A percentile compares a stretch with the other conserved stretches of the same genome.
phyloP scores from a whole-genome alignment of 2,329 filamentous ascomycete genomes.

The Diaporthe citriasiana region DNA sequence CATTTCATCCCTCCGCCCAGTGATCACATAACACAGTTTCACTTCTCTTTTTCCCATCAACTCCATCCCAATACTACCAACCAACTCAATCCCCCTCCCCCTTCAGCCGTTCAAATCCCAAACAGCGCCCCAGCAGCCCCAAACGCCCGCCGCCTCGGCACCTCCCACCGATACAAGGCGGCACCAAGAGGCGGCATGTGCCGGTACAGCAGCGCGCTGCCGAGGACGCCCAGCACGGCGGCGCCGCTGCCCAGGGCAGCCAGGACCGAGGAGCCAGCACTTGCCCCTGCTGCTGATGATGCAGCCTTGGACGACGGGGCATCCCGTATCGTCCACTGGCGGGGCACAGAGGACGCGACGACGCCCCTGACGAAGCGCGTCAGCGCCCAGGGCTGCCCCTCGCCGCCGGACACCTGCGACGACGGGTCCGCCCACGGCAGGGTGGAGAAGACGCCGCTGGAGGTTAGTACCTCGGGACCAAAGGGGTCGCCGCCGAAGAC shows the following conservation, averaged over 20 bases:
- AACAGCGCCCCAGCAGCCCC: conserved; percentile 39
- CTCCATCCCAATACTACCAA: not conserved
- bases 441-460: conserved; percentile 35
- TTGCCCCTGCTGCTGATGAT: not conserved
- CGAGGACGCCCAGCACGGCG: conserved; percentile 31
- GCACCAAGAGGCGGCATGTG: conserved; percentile 41
- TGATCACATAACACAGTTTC: not conserved
- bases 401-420: not conserved
- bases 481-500: conserved; percentile 40
- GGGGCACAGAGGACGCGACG: conserved; percentile 34
- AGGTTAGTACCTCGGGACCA: conserved; percentile 11
- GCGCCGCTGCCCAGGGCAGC: conserved; percentile 28
- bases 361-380: conserved; percentile 38
- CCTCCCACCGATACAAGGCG: conserved; percentile 38
- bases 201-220: conserved; percentile 40
- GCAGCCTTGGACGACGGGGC: not conserved
- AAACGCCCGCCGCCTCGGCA: conserved; percentile 34
- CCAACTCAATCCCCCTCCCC: too few relatives aligned
- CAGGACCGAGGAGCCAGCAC: not conserved
- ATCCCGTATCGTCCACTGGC: conserved; percentile 32
- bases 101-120: conserved; percentile 14
- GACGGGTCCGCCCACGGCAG: conserved; percentile 36
- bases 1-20: not conserved
- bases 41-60: not conserved
- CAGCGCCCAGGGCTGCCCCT: conserved; percentile 17